Conservation (phyloP, 306 rosid genomes). For the Cajanus cajan region DNA sequence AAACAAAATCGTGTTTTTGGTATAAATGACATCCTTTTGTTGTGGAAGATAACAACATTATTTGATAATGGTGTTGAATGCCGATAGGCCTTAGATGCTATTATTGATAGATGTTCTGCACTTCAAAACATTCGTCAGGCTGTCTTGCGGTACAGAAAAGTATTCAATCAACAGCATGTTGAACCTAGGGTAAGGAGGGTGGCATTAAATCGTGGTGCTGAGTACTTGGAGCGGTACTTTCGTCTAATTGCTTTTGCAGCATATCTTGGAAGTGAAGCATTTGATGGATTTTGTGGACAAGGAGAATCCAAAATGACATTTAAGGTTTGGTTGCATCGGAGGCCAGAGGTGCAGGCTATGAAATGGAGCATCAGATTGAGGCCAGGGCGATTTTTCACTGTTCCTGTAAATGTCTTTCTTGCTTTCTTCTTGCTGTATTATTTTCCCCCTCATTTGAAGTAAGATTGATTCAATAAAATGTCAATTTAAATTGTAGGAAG, state of each 20-base stretch:
- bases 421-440: slow-evolving; percentile 11
- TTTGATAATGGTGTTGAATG: slow-evolving; percentile 88
- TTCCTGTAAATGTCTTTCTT: slow-evolving; percentile 58
- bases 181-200: slow-evolving; percentile 86
- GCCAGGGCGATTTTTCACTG: slow-evolving; percentile 77
- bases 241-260: slow-evolving; percentile 88
- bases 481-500: slow-evolving; percentile 60
- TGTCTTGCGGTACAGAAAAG: slow-evolving; percentile 65
- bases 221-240: slow-evolving; percentile 83
- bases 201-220: slow-evolving; percentile 79
- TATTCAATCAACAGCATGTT: slow-evolving; percentile 78
- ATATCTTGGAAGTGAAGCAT: slow-evolving; percentile 86
- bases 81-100: slow-evolving; percentile 81
- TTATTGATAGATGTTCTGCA: slow-evolving; percentile 83
- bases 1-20: slow-evolving; percentile 61
- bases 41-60: slow-evolving; percentile 83
- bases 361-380: slow-evolving; percentile 82
- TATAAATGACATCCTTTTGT: slow-evolving; percentile 74
- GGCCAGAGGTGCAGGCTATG: slow-evolving; percentile 83
- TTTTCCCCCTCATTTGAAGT: neutral
- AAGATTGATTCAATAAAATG: slow-evolving; percentile 32
- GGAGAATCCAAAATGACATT: slow-evolving; percentile 67
- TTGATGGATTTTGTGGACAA: slow-evolving; percentile 77
- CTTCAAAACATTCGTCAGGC: slow-evolving; percentile 88
- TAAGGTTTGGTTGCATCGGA: slow-evolving; percentile 79